Evolutionary conservation across 371 early-diverging fungal species (phyloP).

Genomic region (Apophysomyces ossiformis): DNA sequence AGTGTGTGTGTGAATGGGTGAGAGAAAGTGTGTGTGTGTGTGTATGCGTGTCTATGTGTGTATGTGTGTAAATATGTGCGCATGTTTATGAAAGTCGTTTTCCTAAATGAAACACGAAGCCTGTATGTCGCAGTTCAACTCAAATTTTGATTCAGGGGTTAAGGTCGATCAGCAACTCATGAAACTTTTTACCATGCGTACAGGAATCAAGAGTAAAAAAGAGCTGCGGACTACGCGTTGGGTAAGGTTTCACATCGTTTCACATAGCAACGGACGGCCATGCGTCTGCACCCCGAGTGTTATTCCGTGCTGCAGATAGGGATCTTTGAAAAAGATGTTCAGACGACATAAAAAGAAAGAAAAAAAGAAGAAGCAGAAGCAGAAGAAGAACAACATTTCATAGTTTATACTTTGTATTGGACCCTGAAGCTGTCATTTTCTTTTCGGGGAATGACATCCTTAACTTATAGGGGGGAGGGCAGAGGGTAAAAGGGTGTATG

Average conservation of each 20-base stretch:
- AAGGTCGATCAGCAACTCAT: background rate
- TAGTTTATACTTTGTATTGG: constrained; percentile 1
- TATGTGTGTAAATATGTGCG: background rate
- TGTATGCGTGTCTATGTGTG: background rate
- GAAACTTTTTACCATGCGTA: background rate
- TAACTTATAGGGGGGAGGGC: background rate
- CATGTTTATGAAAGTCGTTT: background rate
- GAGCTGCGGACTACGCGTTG: background rate
- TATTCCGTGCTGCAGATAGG: background rate
- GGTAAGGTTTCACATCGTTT: background rate
- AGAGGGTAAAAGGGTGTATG: background rate
- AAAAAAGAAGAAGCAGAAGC: background rate
- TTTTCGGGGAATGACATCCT: constrained; percentile 9
- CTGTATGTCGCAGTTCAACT: background rate
- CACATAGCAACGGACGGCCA: constrained; percentile 1
- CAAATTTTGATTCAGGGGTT: constrained; percentile 8
- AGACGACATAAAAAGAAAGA: background rate
- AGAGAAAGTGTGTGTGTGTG: background rate
- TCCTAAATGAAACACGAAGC: background rate
- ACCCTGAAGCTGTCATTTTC: constrained; percentile 10
- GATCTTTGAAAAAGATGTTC: background rate
- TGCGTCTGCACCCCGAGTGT: constrained; percentile 8
- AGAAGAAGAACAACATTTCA: background rate
- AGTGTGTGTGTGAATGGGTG: background rate
- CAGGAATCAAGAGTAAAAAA: background rate